Base-by-base conservation (phyloP, 768 basidiomycete genomes). In the Tulasnella calospora region DNA sequence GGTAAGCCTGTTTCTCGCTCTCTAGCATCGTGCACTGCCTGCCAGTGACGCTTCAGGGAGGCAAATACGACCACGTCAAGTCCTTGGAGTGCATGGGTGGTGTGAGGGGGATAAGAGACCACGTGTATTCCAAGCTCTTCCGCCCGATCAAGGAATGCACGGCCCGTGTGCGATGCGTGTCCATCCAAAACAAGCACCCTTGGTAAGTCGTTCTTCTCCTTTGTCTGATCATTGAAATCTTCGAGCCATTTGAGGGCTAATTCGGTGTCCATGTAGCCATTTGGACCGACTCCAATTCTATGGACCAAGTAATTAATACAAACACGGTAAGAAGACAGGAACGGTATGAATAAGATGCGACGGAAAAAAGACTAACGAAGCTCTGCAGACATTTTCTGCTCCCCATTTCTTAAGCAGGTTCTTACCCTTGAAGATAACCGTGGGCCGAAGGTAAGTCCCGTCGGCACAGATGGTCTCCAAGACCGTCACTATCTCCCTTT, bases 31-130 rank as follows among this genome's bases (percentile, higher is more conserved):
- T 84, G 81, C 44, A 83, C 82, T n/a, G 82, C 73, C 0, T 76
- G 81, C 81, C 82, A 84, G 35, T 46, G 77, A 0, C 41, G 30
- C 77, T 87, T 87, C 8, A 88, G 74, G 4, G 80, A 44, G 4
- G 41, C 36, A 51, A 80, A 80, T 3, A 80, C 38, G 21, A 79
- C 69, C 4, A 80, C 57, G 44, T 80, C 79, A 23, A 72, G 67
- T 3, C 79, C 79, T 71, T 80, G 79, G 12, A 80, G 72, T 27
- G 30, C 13, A 79, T 89, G 88, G 0, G 86, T 88, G 6, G 81
- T 77, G 79, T 89, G 87, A 40, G 87, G 80, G 23, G 86, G 87
- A 81, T 88, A 88, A 78, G 86, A 87, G 0, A 88, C 79, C 9
- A 88, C 81, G 27, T 83, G 79, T 27, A 89, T 88, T 0, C 83